Evolutionary conservation across 2,329 filamentous ascomycete species (phyloP), one percentile per base, ranked within the genome.

Genomic region (Biscogniauxia mediterranea): DNA sequence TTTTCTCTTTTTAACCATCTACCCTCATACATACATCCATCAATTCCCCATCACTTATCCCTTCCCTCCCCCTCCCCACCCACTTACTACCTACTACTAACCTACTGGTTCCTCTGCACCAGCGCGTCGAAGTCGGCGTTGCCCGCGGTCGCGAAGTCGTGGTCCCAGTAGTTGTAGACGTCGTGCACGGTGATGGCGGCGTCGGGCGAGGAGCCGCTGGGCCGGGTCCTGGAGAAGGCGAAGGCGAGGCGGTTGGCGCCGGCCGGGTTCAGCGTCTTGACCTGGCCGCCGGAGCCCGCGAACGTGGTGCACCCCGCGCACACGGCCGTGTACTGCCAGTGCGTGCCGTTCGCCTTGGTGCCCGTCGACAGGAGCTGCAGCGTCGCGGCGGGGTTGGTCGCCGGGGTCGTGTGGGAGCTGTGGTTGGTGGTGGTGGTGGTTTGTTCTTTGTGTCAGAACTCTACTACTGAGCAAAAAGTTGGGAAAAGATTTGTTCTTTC

Each of bases 231-330:
- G 21, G 71, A 66, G 62, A 71, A 73, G 3, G 73, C 73, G 57
- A 74, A 74, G 1, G 72, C 91, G 2, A 99, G 87, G 13, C 95
- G 89, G 75, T 98, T 98, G 62, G 92, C 93, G 55, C 94, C 95
- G 67, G 97, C 96, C 58, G 98, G 83, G 73, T 97, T 98, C 72
- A 99, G 87, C 17, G 54, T 65, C 58, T 68, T 70, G 57, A 57
- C 65, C 19, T 46, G 64, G 51, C 28, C 66, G 17, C 65, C 65
- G 0, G 65, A 58, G 4, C 66, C 76, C 17, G 72, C 70, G n/a
- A 74, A 76, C 5, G 75, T 70, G 13, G 67, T 74, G 46, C 72
- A 79, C 17, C 73, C 73, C 17, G 69, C 71, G 69, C 77, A 79
- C 63, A 72, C 73, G 60, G 74, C 73, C 21, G 76, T 78, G 59